Conservation (phyloP, 805 yeast species). For the Jamesozyma spencerorum region DNA sequence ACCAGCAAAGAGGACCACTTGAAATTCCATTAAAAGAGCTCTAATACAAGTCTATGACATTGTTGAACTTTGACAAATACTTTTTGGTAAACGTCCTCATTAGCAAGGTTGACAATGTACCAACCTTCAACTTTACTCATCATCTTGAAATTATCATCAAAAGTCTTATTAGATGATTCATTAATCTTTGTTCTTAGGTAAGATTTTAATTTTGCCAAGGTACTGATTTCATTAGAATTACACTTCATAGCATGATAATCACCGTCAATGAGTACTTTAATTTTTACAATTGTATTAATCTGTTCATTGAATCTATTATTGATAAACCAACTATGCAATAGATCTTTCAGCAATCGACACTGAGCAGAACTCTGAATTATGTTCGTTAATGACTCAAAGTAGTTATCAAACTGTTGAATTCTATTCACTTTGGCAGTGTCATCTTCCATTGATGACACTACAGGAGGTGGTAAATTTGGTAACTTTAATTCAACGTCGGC, state of each 20-base stretch:
- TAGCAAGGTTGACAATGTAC: slow-evolving; percentile 13
- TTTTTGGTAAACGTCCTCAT: slow-evolving; percentile 11
- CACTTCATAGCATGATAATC: slow-evolving; percentile 20
- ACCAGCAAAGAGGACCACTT: too few species aligned
- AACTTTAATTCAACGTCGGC: not conserved
- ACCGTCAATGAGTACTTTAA: slow-evolving; percentile 15
- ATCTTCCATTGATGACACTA: not conserved
- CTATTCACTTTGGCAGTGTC: slow-evolving; percentile 2
- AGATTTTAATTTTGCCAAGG: slow-evolving; percentile 8
- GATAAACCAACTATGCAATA: slow-evolving; percentile 8
- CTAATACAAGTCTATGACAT: slow-evolving; percentile 9
- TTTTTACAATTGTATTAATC: slow-evolving; percentile 6
- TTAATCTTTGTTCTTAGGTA: slow-evolving; percentile 1
- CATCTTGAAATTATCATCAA: slow-evolving; percentile 1
- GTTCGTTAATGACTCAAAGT: slow-evolving; percentile 2
- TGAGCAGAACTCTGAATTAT: not conserved
- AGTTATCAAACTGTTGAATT: slow-evolving; percentile 7
- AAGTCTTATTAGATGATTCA: not conserved
- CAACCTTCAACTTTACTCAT: slow-evolving; percentile 14
- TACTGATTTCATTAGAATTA: slow-evolving; percentile 7
- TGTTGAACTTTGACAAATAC: slow-evolving; percentile 8
- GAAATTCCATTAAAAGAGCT: not conserved
- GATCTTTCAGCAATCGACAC: not conserved
- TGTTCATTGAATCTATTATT: slow-evolving; percentile 1
- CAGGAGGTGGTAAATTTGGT: slow-evolving; percentile 12